Evolutionary conservation across 495 filamentous ascomycete species (phyloP), one percentile per base, ranked within the genome.

Genomic region (Penicillium antarcticum): DNA sequence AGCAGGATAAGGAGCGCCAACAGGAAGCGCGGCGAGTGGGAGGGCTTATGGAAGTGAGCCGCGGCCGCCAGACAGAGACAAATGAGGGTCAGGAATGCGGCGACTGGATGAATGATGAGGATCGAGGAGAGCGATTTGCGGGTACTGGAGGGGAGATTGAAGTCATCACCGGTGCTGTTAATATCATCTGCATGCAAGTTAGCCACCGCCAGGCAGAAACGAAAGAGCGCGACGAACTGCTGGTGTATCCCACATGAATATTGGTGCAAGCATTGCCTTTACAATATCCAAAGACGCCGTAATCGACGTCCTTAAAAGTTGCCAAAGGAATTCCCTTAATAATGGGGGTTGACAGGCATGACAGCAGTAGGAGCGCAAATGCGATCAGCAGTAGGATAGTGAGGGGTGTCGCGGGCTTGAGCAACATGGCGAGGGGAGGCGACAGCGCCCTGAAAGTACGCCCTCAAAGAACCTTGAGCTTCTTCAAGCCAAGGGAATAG

Each of bases 251-350:
- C 53, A 97, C 78, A 61, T 84, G 78, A 51, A 91, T 82, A n/a
- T 72, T 72, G 53, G 79, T 89, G 64, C 94, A 97, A 36, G 61
- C 56, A 23, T 63, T 64, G 6, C 63, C 68, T 45, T 84, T 75
- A 70, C 94, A 98, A 60, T 84, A 96, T 10, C 94, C 94, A 74
- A 97, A 94, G 11, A 97, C 94, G 6, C 94, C 94, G 71, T 96
- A 95, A 46, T 87, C 83, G 56, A 89, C 80, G 51, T 85, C 84
- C 16, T 84, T 63, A 61, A 82, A 94, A 11, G 80, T 85, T 14
- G 87, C 91, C 8, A 98, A 76, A 1, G 90, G 89, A 29, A 98
- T 92, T 10, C 73, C 78, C 58, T 86, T 86, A 63, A 98, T 84
- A 55, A 98, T 89, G 10, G 94, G 94, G 0, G 91, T 92, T n/a